Evolutionary conservation across 176 grass and related monocot genomes (phyloP), one percentile per base, ranked within the genome.

Genomic region (Tillandsia fasciculata): DNA sequence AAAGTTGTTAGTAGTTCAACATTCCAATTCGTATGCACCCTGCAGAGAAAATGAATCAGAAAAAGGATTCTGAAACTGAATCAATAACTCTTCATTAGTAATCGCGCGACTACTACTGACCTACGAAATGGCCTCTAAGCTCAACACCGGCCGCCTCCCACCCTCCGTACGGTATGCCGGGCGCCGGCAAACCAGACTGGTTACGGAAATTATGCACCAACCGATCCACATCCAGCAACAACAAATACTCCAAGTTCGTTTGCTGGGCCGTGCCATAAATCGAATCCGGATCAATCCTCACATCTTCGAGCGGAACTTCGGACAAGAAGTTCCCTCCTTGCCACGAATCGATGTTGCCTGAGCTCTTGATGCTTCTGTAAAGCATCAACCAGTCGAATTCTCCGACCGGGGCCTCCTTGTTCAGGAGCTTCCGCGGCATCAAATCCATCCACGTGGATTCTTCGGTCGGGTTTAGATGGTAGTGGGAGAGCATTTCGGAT

Each of bases 41-140:
- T 42, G 33, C 33, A 42, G 33, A 42, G 33, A 42, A 42, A 42
- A 42, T 42, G 7, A 42, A 42, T 42, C 3, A 42, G 4, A 57
- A 17, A 13, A 15, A 57, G 15, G 17, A 57, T 15, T 57, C 53
- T 18, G 8, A 17, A 58, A 58, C 54, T 58, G 54, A 58, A 58
- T 58, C 54, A 17, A 58, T 20, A 18, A 14, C 53, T 15, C 18
- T 57, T 6, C 5, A 17, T 14, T 18, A 15, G 2, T 57, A 8
- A 57, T 57, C 11, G 17, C 18, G 18, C 12, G 18, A n/a, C 20
- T 0, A 47, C 0, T 26, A 71, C 53, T 64, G 58, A 88, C 91
- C 91, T 64, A 96, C 91, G 77, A 96, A 96, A 75, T 75, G 73
- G 8, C 73, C 73, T 52, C 73, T 75, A 53, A 75, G 63, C 50